phyloP scores from a whole-genome alignment of 306 rosid genomes.

The Prunus davidiana region DNA sequence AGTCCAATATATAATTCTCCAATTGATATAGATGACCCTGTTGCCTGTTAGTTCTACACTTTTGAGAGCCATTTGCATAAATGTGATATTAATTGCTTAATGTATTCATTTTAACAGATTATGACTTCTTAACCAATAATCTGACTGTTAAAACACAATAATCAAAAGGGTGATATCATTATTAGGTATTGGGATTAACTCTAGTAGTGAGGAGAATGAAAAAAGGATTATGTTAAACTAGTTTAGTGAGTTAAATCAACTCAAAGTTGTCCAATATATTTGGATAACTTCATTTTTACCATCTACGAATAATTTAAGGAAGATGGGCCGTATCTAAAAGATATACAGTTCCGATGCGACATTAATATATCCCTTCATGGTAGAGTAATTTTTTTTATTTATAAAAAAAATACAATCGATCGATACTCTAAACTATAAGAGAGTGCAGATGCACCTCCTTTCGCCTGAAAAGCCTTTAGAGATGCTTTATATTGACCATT shows the following conservation, averaged over 20 bases:
- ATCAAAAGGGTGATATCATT: neutral
- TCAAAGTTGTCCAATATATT: neutral
- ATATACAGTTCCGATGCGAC: no score
- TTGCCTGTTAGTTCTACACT: neutral
- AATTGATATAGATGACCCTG: neutral
- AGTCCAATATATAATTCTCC: neutral
- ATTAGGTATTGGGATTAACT: no score
- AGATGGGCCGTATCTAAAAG: no score
- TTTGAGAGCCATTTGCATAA: neutral
- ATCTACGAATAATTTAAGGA: no score
- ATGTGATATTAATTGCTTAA: neutral
- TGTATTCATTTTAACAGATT: neutral
- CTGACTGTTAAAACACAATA: neutral
- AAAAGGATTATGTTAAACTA: neutral
- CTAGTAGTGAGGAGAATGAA: no score
- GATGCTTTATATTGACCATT: no score
- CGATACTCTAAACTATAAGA: no score
- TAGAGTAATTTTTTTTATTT: no score
- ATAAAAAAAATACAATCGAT: no score
- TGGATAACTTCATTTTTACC: neutral
- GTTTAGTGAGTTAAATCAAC: neutral
- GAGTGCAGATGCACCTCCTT: accelerated
- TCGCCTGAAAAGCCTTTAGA: no score
- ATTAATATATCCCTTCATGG: no score
- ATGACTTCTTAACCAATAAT: neutral